These are phyloP conservation scores for Phytophthora sansomeana DNA, from an alignment of 352 stramenopile species.

Conservation along the genomic window DNA sequence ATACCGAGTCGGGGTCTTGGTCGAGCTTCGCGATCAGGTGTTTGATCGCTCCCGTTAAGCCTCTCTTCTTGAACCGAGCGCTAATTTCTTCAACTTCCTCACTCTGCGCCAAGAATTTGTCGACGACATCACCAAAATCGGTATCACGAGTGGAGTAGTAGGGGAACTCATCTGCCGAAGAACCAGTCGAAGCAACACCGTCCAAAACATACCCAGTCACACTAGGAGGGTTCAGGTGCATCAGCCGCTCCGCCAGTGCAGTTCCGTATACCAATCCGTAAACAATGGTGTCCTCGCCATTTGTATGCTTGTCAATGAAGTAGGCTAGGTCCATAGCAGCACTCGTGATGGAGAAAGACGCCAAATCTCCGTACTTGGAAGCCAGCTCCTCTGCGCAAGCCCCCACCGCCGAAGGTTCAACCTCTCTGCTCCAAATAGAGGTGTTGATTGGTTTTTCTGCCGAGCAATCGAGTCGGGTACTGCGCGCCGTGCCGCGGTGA, in stretches of 20 bases:
- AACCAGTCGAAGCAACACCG: constrained; percentile 21
- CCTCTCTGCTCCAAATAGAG: no score
- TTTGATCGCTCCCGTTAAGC: constrained; percentile 11
- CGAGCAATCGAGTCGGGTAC: no score
- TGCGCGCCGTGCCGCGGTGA: no score
- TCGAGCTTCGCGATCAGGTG: constrained; percentile 23
- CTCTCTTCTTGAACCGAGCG: constrained; percentile 11
- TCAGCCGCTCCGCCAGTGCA: constrained; percentile 42
- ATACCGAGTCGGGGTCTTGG: no score
- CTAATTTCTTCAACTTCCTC: constrained; percentile 16
- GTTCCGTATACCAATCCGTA: constrained; percentile 57
- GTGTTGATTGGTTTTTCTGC: no score
- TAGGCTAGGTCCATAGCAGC: constrained; percentile 32
- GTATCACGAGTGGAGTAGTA: constrained; percentile 44
- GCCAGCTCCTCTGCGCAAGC: constrained; percentile 39
- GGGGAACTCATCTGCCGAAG: constrained; percentile 15
- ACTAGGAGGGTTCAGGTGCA: no score
- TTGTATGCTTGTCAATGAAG: constrained; percentile 21
- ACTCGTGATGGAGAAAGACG: constrained; percentile 45
- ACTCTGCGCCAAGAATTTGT: constrained; percentile 29
- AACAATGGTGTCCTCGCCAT: constrained; percentile 22
- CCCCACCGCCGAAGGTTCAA: constrained; percentile 26
- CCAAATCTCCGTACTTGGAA: constrained; percentile 40
- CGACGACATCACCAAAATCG: constrained; percentile 23
- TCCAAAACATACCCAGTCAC: constrained; percentile 65